A percentile compares a stretch with the other conserved stretches of the same genome.
Conservation (phyloP, 2,329 filamentous ascomycete genomes). For the Phyllachora maydis region DNA sequence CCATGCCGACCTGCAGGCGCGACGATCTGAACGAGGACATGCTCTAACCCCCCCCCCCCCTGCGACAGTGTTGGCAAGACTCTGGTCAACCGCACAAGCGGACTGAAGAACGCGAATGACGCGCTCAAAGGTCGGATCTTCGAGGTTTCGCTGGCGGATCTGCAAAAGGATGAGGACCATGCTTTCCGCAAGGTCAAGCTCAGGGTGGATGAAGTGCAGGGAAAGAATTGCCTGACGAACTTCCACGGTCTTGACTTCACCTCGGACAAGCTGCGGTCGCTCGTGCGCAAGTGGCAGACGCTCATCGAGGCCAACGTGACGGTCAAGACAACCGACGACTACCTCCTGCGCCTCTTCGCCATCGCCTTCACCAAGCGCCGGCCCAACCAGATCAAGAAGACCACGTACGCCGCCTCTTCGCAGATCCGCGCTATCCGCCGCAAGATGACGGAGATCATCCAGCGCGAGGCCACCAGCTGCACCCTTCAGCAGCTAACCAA, state of each 20-base stretch:
- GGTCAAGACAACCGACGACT: conserved; percentile 99
- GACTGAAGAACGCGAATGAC: conserved; percentile 99
- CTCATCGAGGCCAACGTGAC: conserved; percentile 99
- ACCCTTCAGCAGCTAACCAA: conserved; percentile 90
- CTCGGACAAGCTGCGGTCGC: conserved; percentile 97
- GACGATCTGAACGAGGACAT: conserved; percentile 3
- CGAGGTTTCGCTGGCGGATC: conserved; percentile 95
- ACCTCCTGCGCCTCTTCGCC: conserved; percentile 95
- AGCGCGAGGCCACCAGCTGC: conserved; percentile 85
- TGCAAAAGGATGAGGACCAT: conserved; percentile 99
- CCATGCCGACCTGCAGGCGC: conserved; percentile 3
- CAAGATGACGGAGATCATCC: conserved; percentile 99
- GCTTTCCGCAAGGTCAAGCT: conserved; percentile 99
- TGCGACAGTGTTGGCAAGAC: conserved; percentile 91
- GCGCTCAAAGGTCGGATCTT: conserved; percentile 96
- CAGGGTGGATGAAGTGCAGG: conserved; percentile 94
- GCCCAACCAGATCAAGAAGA: conserved; percentile 99
- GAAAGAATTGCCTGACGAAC: conserved; percentile 99
- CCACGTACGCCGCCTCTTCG: conserved; percentile 89
- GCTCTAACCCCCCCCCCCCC: conserved; percentile 8
- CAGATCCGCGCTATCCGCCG: conserved; percentile 96
- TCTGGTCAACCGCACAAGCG: conserved; percentile 95
- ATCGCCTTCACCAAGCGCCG: conserved; percentile 99
- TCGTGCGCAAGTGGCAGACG: conserved; percentile 99
- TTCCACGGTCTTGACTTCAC: conserved; percentile 99